Base-by-base conservation (phyloP, 2,329 filamentous ascomycete genomes). In the Penicillium sp. region DNA sequence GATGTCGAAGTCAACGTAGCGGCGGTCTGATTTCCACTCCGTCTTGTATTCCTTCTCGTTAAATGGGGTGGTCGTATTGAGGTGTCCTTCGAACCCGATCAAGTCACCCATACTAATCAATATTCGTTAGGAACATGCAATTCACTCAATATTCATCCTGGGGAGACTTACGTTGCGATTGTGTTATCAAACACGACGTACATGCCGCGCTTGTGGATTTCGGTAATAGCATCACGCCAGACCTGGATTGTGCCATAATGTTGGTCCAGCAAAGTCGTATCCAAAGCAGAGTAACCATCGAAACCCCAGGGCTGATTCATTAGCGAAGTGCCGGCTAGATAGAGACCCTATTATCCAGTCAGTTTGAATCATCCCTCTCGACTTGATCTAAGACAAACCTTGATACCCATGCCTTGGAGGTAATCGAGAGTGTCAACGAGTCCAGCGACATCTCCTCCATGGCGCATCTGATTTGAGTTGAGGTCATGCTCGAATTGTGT, bases 131-230 rank as follows among this genome's bases (percentile, higher is more conserved):
- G 9, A 10, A 11, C 11, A 11, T 18, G 5, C 11, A 29, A 5
- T 5, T 11, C 13, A 21, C n/a, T n/a, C n/a, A 39, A 1, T 24
- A 2, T 16, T 5, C n/a, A 7, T 39, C 3, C 3, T 39, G 36
- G 23, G 6, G 16, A 7, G 28, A 70, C 77, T 75, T 70, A 80
- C 75, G 85, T 88, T 37, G 83, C 81, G 66, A 87, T 81, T 3
- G 86, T 88, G 64, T 87, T 87, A 67, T 88, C 86, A 49, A 88
- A 70, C 21, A 88, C 71, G 43, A 87, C 83, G 69, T 87, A 87
- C 85, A 88, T 87, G 50, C 78, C 81, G 24, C 82, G 77, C 5
- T 71, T 71, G 64, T 88, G 86, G 14, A 87, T 84, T 48, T 83
- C 83, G 16, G 79, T 72, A 51, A 88, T 81, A 1, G 80, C 79